Base-by-base conservation (phyloP, 2,329 filamentous ascomycete species). In the Hypoxylon sp. region DNA sequence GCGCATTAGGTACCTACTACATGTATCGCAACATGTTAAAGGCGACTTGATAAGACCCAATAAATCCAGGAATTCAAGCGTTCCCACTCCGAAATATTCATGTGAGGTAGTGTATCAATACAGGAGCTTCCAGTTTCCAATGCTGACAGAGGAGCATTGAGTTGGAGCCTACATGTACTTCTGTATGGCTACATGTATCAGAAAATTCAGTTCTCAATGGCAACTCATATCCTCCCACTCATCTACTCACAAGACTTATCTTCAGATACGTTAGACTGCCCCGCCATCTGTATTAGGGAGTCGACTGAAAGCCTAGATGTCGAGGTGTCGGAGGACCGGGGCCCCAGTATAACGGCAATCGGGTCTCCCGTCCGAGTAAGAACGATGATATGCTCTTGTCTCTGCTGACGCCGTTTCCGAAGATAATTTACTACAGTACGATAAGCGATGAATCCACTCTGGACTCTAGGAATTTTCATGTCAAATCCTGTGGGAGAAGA, bases 221-320 rank as follows among this genome's bases (percentile, higher is more conserved):
- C 20, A 20, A 20, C 2, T 20, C 20, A 20, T 27, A 50, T 33
- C 27, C 31, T 14, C 14, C 11, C 4, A 31, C 10, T 17, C 6
- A 20, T 20, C 20, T 13, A 44, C 40, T 20, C 14, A 27, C 7
- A 17, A 31, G 5, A 50, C 22, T n/a, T n/a, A n/a, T n/a, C n/a
- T n/a, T 2, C n/a, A 20, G 31, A 31, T 30, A 30, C 53, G 13
- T 58, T 10, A 1, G 10, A 53, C 8, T 40, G 27, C 13, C 27
- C 37, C 0, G 53, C 27, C 2, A 7, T 13, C 30, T 58, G 61
- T 37, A 58, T n/a, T 20, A 64, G 35, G n/a, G 48, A 64, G 37
- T 64, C 61, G 8, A 54, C 22, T 22, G 61, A 59, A 33, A 54
- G 20, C 31, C 46, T 27, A 8, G 46, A 54, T 33, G 30, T 17